Base-by-base conservation (phyloP, 2,329 filamentous ascomycete genomes). In the Fusarium anguioides region DNA sequence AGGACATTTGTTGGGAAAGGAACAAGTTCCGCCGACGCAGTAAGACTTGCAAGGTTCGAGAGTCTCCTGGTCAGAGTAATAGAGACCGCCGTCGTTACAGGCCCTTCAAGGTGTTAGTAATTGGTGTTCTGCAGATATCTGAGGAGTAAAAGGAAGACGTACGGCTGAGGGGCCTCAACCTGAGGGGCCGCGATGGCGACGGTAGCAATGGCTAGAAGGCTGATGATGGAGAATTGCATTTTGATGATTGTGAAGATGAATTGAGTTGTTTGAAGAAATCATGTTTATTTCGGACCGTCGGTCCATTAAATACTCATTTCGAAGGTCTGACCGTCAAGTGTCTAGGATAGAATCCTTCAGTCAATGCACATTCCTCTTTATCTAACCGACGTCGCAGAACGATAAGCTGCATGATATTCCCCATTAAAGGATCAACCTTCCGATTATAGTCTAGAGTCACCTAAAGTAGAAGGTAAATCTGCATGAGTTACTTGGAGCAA, bases 91-190 rank as follows among this genome's bases (percentile, higher is more conserved):
- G n/a, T n/a, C n/a, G n/a, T n/a, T n/a, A n/a, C n/a, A n/a, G n/a
- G n/a, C n/a, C n/a, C n/a, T n/a, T n/a, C n/a, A n/a, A n/a, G n/a
- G n/a, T n/a, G n/a, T n/a, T n/a, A n/a, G n/a, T n/a, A n/a, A n/a
- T n/a, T n/a, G n/a, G n/a, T n/a, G n/a, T n/a, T n/a, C n/a, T n/a
- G n/a, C n/a, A n/a, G n/a, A n/a, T n/a, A n/a, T n/a, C n/a, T n/a
- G n/a, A n/a, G n/a, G n/a, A n/a, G n/a, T n/a, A n/a, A n/a, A n/a
- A n/a, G n/a, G 4, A 11, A 14, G 7, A 24, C 42, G 14, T 60
- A 63, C 60, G 56, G 6, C 29, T 62, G 41, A 12, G 69, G 71
- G 2, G 40, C 35, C 23, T n/a, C n/a, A n/a, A n/a, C n/a, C n/a
- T n/a, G n/a, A n/a, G 69, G 71, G 2, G 40, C 35, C 23, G 55